These are phyloP conservation scores for Acanthamoeba polyphaga DNA, from an alignment of 208 protist species.

Conservation along the genomic window DNA sequence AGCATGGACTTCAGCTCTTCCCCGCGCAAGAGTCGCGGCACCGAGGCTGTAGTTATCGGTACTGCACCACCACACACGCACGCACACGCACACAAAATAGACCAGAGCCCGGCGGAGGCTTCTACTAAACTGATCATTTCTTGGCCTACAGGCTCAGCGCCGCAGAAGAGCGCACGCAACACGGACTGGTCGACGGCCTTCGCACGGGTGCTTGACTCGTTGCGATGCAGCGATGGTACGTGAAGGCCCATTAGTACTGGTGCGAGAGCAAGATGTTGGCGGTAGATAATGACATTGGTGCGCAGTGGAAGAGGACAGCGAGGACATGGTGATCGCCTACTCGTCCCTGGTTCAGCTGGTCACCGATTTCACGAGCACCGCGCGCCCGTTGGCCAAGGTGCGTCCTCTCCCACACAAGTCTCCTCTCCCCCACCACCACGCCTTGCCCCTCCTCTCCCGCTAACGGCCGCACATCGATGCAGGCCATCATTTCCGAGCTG, in stretches of 20 bases:
- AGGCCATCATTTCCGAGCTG: slow-evolving; percentile 10
- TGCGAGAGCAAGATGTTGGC: not conserved
- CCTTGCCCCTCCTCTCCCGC: no score
- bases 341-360: not conserved
- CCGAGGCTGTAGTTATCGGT: not conserved
- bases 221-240: not conserved
- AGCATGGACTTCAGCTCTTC: not conserved
- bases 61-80: not conserved
- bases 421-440: not conserved
- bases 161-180: not conserved
- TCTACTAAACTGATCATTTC: no score
- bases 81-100: no score
- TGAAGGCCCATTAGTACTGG: not conserved
- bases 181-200: not conserved
- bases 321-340: not conserved
- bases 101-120: no score
- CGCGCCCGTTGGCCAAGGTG: not conserved
- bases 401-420: no score
- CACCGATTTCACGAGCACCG: not conserved
- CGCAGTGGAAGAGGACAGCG: not conserved
- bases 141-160: not conserved
- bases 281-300: not conserved
- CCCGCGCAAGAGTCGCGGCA: slow-evolving; percentile 2
- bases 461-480: not conserved
- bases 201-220: not conserved